Base-by-base conservation (phyloP, 345 rosid species). In the Aquilaria malaccensis region DNA sequence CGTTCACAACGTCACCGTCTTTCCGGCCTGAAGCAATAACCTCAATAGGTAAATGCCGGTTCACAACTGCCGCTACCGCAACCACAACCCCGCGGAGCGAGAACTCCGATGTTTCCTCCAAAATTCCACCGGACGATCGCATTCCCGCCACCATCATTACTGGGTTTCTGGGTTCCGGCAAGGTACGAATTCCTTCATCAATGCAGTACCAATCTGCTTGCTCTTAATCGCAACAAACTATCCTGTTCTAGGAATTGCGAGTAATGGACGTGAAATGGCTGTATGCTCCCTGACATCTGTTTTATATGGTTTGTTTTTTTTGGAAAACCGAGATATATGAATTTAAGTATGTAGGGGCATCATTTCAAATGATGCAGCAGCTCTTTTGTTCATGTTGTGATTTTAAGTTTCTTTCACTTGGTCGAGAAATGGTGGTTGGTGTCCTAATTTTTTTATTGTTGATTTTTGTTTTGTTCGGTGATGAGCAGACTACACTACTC, bases 111-210 rank as follows among this genome's bases (percentile, higher is more conserved):
- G 70, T 86, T 52, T 67, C 79, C 55, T 76, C 95, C 30, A 84
- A 86, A 72, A 84, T 85, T 66, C 95, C 95, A 2, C 78, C 84
- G 0, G 99, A 94, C 62, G 80, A 76, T 64, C 89, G 99, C 52
- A 81, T 94, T 66, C 97, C 97, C 15, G 99, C 99, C 56, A 87
- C 99, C 11, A 87, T 94, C 50, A 90, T 94, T 59, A 94, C 99
- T 0, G 97, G 99, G 2, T 90, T 94, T 59, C 65, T 94, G 60
- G 99, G 99, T 32, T 94, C 99, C 31, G 97, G 97, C 50, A 87
- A 93, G 92, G 98, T 92, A 13, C 37, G 13, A 45, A 4, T 2
- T 57, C 68, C 22, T 22, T 1, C 43, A 37, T 22, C 52, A 4
- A 30, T 7, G 11, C 5, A 9, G 1, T 0, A 52, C 13, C 11